phyloP scores from a whole-genome alignment of 2,329 filamentous ascomycete species.

The Scytalidium lignicola region DNA sequence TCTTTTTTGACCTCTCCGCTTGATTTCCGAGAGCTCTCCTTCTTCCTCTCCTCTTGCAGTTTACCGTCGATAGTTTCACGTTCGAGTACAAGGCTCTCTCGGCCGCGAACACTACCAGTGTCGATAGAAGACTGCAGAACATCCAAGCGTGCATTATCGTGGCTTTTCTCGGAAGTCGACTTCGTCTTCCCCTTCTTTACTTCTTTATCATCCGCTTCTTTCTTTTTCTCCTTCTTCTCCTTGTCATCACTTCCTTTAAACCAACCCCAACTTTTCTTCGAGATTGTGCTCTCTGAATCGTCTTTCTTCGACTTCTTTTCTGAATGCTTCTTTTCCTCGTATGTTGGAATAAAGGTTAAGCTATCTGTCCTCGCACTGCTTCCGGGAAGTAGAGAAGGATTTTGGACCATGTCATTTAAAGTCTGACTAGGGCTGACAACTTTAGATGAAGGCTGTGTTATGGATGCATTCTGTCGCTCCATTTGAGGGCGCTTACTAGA shows the following conservation, averaged over 20 bases:
- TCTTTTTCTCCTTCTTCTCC: constrained; percentile 63
- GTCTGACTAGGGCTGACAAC: constrained; percentile 12
- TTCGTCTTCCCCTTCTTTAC: constrained; percentile 64
- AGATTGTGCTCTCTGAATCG: constrained; percentile 49
- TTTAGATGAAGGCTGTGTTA: constrained; percentile 10
- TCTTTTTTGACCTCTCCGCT: constrained; percentile 75
- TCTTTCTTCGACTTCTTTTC: constrained; percentile 74
- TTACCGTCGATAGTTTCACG: constrained; percentile 68
- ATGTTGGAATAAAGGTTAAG: constrained; percentile 74
- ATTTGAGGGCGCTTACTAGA: constrained; percentile 37
- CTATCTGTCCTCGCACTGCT: constrained; percentile 68
- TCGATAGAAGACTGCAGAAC: constrained; percentile 86
- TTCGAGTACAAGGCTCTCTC: constrained; percentile 81
- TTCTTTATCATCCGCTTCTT: constrained; percentile 51
- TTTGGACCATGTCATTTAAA: constrained; percentile 56
- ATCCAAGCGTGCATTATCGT: constrained; percentile 80
- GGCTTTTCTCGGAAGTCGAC: constrained; percentile 48
- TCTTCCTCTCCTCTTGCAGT: constrained; percentile 76
- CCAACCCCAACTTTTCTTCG: constrained; percentile 80
- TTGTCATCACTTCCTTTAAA: constrained; percentile 72
- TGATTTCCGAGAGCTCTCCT: constrained; percentile 69
- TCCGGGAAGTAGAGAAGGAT: constrained; percentile 65
- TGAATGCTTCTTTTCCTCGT: constrained; percentile 64
- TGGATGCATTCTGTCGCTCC: constrained; percentile 25
- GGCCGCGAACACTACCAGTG: constrained; percentile 52